A percentile compares a stretch with the other conserved stretches of the same genome.
Evolutionary conservation across 495 filamentous ascomycete species (phyloP).

Genomic region (Penicillium lividum): DNA sequence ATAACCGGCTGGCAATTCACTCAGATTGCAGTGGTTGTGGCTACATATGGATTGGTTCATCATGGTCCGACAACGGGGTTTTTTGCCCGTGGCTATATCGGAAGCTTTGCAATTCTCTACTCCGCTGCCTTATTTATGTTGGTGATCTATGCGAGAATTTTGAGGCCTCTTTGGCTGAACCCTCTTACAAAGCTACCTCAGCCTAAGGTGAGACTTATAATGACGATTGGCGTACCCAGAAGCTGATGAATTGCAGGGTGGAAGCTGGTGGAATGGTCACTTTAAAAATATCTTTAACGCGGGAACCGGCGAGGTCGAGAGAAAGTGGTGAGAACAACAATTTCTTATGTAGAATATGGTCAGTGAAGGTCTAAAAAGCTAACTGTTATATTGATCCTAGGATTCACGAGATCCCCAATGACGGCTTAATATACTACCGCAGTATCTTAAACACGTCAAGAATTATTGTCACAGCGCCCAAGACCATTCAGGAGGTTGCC

Average conservation of each 20-base stretch:
- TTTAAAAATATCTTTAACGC: neutral
- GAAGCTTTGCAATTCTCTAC: neutral
- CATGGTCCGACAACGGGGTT: neutral
- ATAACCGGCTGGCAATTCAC: neutral
- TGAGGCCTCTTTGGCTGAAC: neutral
- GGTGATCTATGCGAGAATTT: neutral
- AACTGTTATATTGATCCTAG: neutral
- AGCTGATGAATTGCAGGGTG: neutral
- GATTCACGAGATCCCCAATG: neutral
- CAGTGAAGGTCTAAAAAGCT: neutral
- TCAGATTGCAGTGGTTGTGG: neutral
- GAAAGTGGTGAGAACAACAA: neutral
- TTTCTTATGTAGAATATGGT: neutral
- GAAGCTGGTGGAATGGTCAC: slow-evolving; percentile 2
- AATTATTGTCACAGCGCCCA: neutral
- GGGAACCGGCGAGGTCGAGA: neutral
- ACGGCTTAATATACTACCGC: neutral
- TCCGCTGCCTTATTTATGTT: neutral
- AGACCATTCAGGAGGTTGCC: neutral
- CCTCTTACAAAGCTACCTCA: slow-evolving; percentile 1
- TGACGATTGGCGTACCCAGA: neutral
- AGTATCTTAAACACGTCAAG: neutral
- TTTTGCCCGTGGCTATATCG: neutral
- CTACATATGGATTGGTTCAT: neutral
- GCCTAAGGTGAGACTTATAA: neutral